phyloP scores from a whole-genome alignment of 208 protist species.

The Leishmania tropica region DNA sequence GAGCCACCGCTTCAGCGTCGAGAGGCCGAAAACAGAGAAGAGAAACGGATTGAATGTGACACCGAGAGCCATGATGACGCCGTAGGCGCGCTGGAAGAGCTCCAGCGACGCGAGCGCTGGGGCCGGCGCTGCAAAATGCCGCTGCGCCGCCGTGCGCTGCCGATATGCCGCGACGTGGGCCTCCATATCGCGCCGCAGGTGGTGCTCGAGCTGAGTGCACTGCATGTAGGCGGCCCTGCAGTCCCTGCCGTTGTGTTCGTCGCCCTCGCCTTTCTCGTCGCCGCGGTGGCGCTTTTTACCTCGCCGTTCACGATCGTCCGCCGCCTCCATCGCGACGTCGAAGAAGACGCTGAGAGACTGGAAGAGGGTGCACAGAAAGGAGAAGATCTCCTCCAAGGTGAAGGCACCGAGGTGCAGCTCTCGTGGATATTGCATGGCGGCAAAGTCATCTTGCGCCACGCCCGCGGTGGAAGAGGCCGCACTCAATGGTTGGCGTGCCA shows the following conservation, averaged over 20 bases:
- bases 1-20: constrained; percentile 74
- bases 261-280: background rate
- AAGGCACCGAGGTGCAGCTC: constrained; percentile 69
- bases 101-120: constrained; percentile 18
- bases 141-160: background rate
- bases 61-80: constrained; percentile 74
- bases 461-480: background rate
- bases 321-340: background rate
- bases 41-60: constrained; percentile 89
- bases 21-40: constrained; percentile 67
- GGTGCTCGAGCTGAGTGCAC: constrained; percentile 11
- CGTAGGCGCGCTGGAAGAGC: constrained; percentile 71
- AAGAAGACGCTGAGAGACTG: constrained; percentile 31
- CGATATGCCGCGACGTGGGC: background rate
- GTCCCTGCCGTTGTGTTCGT: constrained; percentile 1
- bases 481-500: constrained; percentile 2
- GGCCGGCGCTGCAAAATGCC: background rate
- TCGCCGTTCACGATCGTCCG: background rate
- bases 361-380: constrained; percentile 52
- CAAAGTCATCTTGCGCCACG: background rate
- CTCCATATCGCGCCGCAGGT: constrained; percentile 25
- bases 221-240: background rate
- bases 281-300: constrained; percentile 15
- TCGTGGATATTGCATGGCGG: constrained; percentile 46
- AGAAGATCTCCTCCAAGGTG: constrained; percentile 60